These are phyloP conservation scores for Eremomyces bilateralis DNA, from an alignment of 495 filamentous ascomycete species.

Conservation along the genomic window DNA sequence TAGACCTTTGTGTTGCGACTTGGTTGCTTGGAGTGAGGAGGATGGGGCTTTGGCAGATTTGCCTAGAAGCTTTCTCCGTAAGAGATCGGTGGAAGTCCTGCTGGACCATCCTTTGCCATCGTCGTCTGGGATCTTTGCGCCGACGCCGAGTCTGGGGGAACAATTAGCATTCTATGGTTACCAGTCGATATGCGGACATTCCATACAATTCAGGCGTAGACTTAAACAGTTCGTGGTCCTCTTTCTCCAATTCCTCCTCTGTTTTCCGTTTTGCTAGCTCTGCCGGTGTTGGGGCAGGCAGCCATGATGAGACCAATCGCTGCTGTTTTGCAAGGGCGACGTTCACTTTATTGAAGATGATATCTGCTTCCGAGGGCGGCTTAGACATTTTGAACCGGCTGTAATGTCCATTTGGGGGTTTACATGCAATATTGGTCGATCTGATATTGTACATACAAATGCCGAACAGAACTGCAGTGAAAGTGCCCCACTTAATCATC, in stretches of 20 bases:
- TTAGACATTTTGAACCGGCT: no score
- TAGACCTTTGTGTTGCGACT: neutral
- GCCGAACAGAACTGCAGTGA: constrained; percentile 3
- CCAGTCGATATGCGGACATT: neutral
- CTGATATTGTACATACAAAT: no score
- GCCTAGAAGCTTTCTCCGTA: constrained; percentile 23
- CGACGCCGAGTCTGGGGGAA: neutral
- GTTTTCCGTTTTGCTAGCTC: constrained; percentile 24
- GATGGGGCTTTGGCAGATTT: constrained; percentile 15
- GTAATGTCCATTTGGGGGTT: neutral
- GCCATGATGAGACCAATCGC: constrained; percentile 26
- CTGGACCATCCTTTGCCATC: neutral
- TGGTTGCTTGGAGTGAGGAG: neutral
- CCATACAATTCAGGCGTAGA: constrained; percentile 19
- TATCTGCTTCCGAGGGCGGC: constrained; percentile 18
- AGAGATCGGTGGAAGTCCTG: constrained; percentile 22
- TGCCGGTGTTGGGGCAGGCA: constrained; percentile 23
- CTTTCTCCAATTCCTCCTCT: constrained; percentile 9
- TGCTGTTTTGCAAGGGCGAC: constrained; percentile 24
- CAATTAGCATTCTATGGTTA: neutral
- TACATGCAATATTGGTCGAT: no score
- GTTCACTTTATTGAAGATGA: constrained; percentile 23
- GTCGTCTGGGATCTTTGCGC: neutral
- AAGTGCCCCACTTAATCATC: constrained; percentile 2
- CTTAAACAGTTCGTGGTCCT: constrained; percentile 23